Evolutionary conservation across 306 rosid genomes (phyloP).

Genomic region (Rubus idaeus): DNA sequence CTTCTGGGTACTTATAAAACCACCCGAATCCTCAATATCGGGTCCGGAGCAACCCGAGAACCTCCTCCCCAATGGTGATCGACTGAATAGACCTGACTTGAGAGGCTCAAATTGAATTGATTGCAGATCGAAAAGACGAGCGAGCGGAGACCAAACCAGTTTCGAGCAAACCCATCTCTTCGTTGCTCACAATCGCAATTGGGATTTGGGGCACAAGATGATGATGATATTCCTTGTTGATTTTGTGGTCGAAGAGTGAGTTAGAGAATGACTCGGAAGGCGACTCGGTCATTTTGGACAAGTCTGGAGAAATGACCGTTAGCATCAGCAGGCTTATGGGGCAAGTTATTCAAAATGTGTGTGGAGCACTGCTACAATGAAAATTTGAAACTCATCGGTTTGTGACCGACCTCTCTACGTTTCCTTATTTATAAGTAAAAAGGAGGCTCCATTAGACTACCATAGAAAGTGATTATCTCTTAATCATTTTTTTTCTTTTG

Average conservation of each 20-base stretch:
- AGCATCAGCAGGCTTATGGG: background rate
- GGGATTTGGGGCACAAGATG: slow-evolving; percentile 41
- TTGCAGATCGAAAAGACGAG: slow-evolving; percentile 30
- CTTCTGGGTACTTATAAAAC: slow-evolving; percentile 32
- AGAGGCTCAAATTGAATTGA: background rate
- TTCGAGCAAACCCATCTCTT: slow-evolving; percentile 86
- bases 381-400: too few relatives aligned
- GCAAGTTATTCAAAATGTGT: slow-evolving; percentile 7
- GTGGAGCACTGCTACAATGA: too few relatives aligned
- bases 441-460: too few relatives aligned
- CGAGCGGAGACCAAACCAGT: slow-evolving; percentile 57
- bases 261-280: slow-evolving; percentile 34
- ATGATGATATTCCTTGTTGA: too few relatives aligned
- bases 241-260: background rate
- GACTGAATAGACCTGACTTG: slow-evolving; percentile 43
- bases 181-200: slow-evolving; percentile 66
- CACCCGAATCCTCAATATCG: slow-evolving; percentile 59
- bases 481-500: too few relatives aligned
- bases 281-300: slow-evolving; percentile 43
- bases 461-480: too few relatives aligned
- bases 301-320: slow-evolving; percentile 41
- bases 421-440: too few relatives aligned
- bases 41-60: slow-evolving; percentile 32
- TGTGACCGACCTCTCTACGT: too few relatives aligned
- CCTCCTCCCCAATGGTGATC: slow-evolving; percentile 44